phyloP scores from a whole-genome alignment of 768 basidiomycete species.

The Coprinopsis sp. region DNA sequence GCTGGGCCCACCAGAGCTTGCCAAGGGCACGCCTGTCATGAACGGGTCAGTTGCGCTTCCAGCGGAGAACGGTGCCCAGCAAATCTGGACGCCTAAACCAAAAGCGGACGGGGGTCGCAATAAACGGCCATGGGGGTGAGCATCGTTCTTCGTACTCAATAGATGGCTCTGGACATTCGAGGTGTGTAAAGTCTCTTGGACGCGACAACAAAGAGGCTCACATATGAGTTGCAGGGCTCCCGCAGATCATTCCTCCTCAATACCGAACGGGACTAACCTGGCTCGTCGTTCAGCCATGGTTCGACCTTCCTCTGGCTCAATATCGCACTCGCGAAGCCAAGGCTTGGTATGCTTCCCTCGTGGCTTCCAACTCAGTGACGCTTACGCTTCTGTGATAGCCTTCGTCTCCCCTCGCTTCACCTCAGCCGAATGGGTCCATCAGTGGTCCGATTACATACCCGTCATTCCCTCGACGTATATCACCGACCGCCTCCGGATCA shows the following conservation, averaged over 20 bases:
- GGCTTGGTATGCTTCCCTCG: conserved; percentile 1
- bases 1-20: conserved; percentile 37
- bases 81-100: conserved; percentile 28
- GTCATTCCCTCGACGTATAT: conserved; percentile 28
- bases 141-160: conserved; percentile 33
- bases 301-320: conserved; percentile 37
- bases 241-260: conserved; percentile 30
- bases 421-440: conserved; percentile 35
- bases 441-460: conserved; percentile 44
- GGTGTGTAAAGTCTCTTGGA: conserved; percentile 25
- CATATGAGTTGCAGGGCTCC: conserved; percentile 28
- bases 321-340: conserved; percentile 43
- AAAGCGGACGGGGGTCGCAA: too few species aligned
- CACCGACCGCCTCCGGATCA: conserved; percentile 23
- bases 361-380: neutral
- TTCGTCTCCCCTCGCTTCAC: conserved; percentile 32
- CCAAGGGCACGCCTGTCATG: conserved; percentile 17
- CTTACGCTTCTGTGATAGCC: conserved; percentile 23
- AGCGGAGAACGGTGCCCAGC: conserved; percentile 24
- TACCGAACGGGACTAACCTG: conserved; percentile 20
- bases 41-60: too few species aligned
- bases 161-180: conserved; percentile 37
- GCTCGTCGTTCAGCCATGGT: conserved; percentile 37
- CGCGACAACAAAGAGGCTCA: neutral
- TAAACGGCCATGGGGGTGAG: conserved; percentile 9